These are phyloP conservation scores for Yarrowia bubula DNA, from an alignment of 805 yeast genomes.

Conservation along the genomic window DNA sequence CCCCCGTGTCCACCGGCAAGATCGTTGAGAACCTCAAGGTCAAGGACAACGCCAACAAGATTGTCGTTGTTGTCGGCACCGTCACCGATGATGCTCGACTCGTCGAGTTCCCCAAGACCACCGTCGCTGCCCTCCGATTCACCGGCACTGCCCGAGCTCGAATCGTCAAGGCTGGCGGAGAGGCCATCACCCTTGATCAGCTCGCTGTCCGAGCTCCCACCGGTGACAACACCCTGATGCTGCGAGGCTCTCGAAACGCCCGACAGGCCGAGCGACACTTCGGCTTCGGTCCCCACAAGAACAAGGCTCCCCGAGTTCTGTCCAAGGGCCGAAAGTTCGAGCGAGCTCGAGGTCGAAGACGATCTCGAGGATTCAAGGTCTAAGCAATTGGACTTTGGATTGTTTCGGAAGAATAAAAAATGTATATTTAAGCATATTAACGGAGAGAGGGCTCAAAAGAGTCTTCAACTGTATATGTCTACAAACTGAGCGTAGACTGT, in stretches of 20 bases:
- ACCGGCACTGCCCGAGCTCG: constrained; percentile 98
- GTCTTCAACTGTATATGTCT: not conserved
- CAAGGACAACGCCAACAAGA: constrained; percentile 84
- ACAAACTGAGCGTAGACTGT: too few species aligned
- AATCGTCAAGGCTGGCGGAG: constrained; percentile 98
- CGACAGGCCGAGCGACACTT: constrained; percentile 99
- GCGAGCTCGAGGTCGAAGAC: constrained; percentile 99
- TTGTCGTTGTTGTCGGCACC: constrained; percentile 97
- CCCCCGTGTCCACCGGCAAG: constrained; percentile 96
- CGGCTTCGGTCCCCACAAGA: constrained; percentile 99
- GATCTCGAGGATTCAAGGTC: constrained; percentile 99
- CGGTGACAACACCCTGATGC: constrained; percentile 96
- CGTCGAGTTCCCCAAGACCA: constrained; percentile 90
- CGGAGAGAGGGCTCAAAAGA: not conserved
- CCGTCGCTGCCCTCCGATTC: constrained; percentile 99
- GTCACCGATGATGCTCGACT: constrained; percentile 97
- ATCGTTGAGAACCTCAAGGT: constrained; percentile 78
- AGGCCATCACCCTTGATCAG: constrained; percentile 98
- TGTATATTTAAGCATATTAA: constrained; percentile 23
- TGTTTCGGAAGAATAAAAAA: constrained; percentile 3
- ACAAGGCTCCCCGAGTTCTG: constrained; percentile 97
- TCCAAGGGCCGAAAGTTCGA: constrained; percentile 99
- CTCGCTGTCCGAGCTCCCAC: constrained; percentile 99
- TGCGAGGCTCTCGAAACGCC: constrained; percentile 98
- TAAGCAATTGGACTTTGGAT: constrained; percentile 46